Evolutionary conservation across 768 basidiomycete species (phyloP), one percentile per base, ranked within the genome.

Genomic region (Omphalotus guepiniiformis): DNA sequence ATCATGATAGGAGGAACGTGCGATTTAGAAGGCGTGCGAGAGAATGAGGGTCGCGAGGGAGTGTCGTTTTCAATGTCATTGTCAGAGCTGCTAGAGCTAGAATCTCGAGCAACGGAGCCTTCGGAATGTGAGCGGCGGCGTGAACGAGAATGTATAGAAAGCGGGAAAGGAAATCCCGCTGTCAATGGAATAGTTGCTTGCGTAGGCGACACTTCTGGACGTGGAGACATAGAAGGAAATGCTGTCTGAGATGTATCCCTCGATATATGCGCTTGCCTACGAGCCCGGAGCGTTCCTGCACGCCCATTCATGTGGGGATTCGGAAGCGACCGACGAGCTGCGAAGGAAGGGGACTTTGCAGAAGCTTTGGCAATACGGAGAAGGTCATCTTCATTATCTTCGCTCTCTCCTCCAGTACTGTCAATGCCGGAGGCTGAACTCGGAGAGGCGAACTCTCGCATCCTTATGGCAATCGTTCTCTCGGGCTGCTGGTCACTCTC

Each of bases 131-230:
- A 23, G 2, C 44, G 32, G 12, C 34, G 27, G 13, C 44, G 44
- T n/a, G 44, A 27, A 34, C 44, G 44, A 22, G 44, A 46, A 34
- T 6, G 34, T 22, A 23, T 32, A 36, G 4, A 27, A 25, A 3
- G 44, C 32, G 42, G 42, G 13, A 37, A 46, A 12, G 44, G 44
- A 13, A 46, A 46, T 25, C 15, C 35, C 23, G 38, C 21, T 16
- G 44, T 46, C 21, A 36, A 46, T 1, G 34, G 35, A 9, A 27
- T 8, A n/a, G 44, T 21, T 6, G 44, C 35, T 22, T 32, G 26
- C 19, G 44, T 16, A 6, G 35, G 44, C 13, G 28, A 37, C 15
- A 36, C n/a, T n/a, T n/a, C n/a, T n/a, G n/a, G n/a, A n/a, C n/a
- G 38, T 9, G 44, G 35, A n/a, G 44, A 46, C 12, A 36, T 46